Percentiles rank a stretch among this genome's conserved stretches.
These are phyloP conservation scores for Blastobotrys petasosporus DNA, from an alignment of 1,139 yeast species.

Conservation along the genomic window DNA sequence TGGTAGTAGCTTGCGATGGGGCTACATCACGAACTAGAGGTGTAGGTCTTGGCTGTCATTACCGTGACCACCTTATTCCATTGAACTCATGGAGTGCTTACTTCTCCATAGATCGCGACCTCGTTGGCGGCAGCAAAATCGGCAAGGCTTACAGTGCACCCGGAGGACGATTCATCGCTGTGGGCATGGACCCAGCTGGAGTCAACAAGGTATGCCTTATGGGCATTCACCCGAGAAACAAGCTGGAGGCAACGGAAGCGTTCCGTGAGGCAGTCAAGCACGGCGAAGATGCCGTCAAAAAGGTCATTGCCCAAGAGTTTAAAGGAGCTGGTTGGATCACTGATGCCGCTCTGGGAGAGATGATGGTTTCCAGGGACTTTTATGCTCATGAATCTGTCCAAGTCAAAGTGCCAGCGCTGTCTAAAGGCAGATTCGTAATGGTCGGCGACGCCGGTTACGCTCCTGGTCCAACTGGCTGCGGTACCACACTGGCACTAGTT, in stretches of 20 bases:
- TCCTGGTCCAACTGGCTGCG: constrained; percentile 9
- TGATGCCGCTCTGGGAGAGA: neutral
- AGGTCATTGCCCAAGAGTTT: constrained; percentile 3
- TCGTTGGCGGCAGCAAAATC: neutral
- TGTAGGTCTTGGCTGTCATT: neutral
- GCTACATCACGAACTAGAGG: constrained; percentile 8
- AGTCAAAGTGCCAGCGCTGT: constrained; percentile 3
- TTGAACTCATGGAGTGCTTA: constrained; percentile 1
- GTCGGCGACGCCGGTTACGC: constrained; percentile 8
- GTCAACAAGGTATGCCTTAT: neutral
- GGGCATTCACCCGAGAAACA: neutral
- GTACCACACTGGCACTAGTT: constrained; percentile 5
- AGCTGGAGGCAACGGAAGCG: neutral
- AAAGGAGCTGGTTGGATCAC: constrained; percentile 9
- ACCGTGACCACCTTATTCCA: neutral
- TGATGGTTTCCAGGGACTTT: constrained; percentile 5
- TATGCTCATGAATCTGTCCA: constrained; percentile 6
- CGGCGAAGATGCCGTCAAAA: neutral
- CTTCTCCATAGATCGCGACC: constrained; percentile 2
- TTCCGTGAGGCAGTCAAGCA: neutral
- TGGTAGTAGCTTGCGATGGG: constrained; percentile 10
- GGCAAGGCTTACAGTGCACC: neutral
- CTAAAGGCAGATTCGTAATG: constrained; percentile 2
- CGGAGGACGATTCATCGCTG: constrained; percentile 4
- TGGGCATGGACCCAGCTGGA: neutral